These are phyloP conservation scores for Eutrema japonicum DNA, from an alignment of 345 rosid species.

Conservation along the genomic window DNA sequence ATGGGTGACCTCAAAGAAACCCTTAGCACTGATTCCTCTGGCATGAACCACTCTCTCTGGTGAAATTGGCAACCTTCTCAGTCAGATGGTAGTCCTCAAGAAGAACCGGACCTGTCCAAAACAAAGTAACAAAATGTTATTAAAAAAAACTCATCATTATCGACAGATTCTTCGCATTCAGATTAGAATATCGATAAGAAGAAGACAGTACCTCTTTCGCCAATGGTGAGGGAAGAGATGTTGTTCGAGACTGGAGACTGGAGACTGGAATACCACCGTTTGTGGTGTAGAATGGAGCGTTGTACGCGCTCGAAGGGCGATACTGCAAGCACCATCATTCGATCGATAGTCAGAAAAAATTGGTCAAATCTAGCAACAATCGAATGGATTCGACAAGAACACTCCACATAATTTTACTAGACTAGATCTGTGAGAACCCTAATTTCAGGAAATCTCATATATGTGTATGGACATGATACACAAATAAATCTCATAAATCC, in stretches of 20 bases:
- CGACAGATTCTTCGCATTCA: not conserved
- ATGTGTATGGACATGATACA: no score
- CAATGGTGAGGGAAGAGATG: slow-evolving; percentile 77
- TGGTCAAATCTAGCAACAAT: slow-evolving; percentile 7
- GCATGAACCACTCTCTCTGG: slow-evolving; percentile 99
- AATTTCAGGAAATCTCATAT: not conserved
- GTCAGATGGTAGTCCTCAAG: slow-evolving; percentile 96
- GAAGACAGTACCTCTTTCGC: slow-evolving; percentile 64
- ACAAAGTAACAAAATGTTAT: not conserved
- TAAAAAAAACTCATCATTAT: not conserved
- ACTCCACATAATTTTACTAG: not conserved
- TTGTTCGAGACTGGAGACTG: slow-evolving; percentile 87
- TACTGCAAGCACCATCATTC: slow-evolving; percentile 32
- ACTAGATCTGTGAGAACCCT: not conserved
- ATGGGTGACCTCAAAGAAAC: slow-evolving; percentile 97
- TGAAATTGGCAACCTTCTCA: slow-evolving; percentile 91
- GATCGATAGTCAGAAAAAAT: not conserved
- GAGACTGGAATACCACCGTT: slow-evolving; percentile 83
- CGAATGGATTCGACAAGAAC: not conserved
- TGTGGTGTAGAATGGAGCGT: slow-evolving; percentile 71
- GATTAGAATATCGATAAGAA: not conserved
- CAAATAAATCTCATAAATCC: no score
- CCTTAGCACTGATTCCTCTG: slow-evolving; percentile 98
- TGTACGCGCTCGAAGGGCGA: slow-evolving; percentile 71
- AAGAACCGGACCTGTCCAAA: slow-evolving; percentile 82